phyloP scores from a whole-genome alignment of 495 filamentous ascomycete species.

The Penicillium herquei region DNA sequence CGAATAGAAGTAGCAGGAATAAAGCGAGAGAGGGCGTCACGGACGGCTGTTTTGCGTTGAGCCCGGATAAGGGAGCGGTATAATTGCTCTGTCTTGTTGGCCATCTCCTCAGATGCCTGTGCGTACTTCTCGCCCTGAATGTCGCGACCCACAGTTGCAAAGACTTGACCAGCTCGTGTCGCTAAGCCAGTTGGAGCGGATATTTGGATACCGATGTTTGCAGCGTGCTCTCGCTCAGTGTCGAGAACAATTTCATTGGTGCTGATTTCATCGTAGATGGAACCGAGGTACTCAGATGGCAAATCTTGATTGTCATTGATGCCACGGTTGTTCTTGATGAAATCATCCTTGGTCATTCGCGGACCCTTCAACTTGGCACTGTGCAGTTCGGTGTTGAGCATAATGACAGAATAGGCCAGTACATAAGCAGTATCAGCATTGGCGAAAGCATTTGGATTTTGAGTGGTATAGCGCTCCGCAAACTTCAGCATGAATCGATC shows the following conservation, averaged over 20 bases:
- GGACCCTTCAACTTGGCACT: conserved; percentile 75
- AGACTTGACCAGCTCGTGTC: conserved; percentile 81
- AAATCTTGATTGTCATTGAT: conserved; percentile 97
- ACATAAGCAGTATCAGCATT: conserved; percentile 98
- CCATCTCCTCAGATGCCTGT: conserved; percentile 94
- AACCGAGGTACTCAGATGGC: conserved; percentile 84
- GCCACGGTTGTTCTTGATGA: conserved; percentile 97
- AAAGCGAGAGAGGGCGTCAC: conserved; percentile 68
- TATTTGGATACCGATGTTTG: conserved; percentile 60
- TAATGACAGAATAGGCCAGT: conserved; percentile 90
- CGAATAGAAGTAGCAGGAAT: conserved; percentile 90
- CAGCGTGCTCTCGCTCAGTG: conserved; percentile 83
- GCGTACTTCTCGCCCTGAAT: conserved; percentile 89
- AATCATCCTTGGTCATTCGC: conserved; percentile 94
- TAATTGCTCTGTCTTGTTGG: conserved; percentile 79
- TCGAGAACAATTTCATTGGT: conserved; percentile 92
- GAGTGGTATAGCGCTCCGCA: conserved; percentile 88
- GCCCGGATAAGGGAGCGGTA: conserved; percentile 87
- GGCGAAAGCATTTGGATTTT: conserved; percentile 95
- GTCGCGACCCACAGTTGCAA: conserved; percentile 87
- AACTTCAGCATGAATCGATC: conserved; percentile 99
- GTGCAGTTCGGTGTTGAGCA: conserved; percentile 96
- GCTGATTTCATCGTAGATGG: conserved; percentile 90
- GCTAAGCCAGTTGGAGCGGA: conserved; percentile 66
- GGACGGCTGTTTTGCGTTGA: conserved; percentile 73